phyloP scores from a whole-genome alignment of 352 stramenopile species.

The Phytophthora boehmeriae region DNA sequence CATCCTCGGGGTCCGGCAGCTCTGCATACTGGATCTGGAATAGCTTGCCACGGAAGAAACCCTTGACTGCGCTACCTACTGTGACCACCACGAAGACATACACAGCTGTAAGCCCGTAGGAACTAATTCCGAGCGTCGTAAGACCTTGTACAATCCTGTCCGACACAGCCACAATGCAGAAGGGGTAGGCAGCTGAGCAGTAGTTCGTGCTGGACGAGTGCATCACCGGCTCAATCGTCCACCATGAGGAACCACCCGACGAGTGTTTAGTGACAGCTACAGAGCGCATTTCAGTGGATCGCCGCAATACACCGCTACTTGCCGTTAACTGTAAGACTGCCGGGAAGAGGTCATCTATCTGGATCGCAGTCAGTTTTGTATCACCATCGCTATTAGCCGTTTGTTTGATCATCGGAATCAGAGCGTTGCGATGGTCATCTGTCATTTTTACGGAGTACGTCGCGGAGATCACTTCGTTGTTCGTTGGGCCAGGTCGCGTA shows the following conservation, averaged over 20 bases:
- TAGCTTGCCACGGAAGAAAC: constrained; percentile 81
- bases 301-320: constrained; percentile 56
- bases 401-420: constrained; percentile 83
- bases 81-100: constrained; percentile 91
- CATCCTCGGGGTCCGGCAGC: constrained; percentile 79
- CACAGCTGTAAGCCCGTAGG: constrained; percentile 84
- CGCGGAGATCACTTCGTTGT: constrained; percentile 63
- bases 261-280: constrained; percentile 70
- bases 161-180: constrained; percentile 85
- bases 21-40: constrained; percentile 86
- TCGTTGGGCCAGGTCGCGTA: constrained; percentile 58
- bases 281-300: constrained; percentile 57
- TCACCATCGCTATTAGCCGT: constrained; percentile 36
- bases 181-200: constrained; percentile 53
- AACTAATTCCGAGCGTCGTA: constrained; percentile 77
- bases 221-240: constrained; percentile 58
- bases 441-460: constrained; percentile 59
- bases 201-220: constrained; percentile 38
- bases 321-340: constrained; percentile 78
- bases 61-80: constrained; percentile 83
- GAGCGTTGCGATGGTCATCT: constrained; percentile 55
- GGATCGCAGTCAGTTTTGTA: constrained; percentile 47
- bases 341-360: constrained; percentile 57
- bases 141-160: constrained; percentile 88
- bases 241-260: constrained; percentile 63